Conservation (phyloP, 1,284 basidiomycete genomes). For the Rhodotorula glutinis region DNA sequence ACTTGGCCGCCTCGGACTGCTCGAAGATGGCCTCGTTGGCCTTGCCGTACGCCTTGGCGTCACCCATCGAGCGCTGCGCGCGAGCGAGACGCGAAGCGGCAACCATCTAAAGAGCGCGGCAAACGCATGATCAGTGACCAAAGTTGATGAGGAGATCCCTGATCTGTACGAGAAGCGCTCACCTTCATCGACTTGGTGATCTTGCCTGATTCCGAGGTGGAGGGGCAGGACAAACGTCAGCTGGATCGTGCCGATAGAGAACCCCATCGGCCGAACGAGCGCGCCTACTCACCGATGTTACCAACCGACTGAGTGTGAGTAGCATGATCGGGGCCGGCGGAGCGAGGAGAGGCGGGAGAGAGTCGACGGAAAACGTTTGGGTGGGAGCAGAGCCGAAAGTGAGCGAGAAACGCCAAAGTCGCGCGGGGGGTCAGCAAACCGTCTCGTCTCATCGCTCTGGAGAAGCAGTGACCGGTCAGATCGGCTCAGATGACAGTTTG, state of each 20-base stretch:
- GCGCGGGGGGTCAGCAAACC: not conserved
- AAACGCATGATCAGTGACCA: not conserved
- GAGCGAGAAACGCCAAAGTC: not conserved
- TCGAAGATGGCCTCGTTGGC: slow-evolving; percentile 52
- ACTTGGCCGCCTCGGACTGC: slow-evolving; percentile 40
- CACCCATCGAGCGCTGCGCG: slow-evolving; percentile 80
- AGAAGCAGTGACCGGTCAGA: no score
- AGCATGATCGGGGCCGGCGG: not conserved
- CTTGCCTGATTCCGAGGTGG: slow-evolving; percentile 18
- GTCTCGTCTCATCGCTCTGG: no score
- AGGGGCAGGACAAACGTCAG: not conserved
- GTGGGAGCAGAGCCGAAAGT: not conserved
- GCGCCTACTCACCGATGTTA: slow-evolving; percentile 54
- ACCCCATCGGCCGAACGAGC: not conserved
- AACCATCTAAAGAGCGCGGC: slow-evolving; percentile 54
- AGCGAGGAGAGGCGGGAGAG: not conserved
- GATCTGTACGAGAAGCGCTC: slow-evolving; percentile 39
- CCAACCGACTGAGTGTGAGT: slow-evolving; percentile 38
- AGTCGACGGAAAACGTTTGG: not conserved
- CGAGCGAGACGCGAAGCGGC: slow-evolving; percentile 83
- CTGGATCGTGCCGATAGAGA: no score
- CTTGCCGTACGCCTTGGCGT: slow-evolving; percentile 90
- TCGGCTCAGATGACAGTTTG: no score
- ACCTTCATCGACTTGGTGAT: slow-evolving; percentile 90
- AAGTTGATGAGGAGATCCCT: no score